Percentiles rank a stretch among this genome's conserved stretches.
phyloP scores from a whole-genome alignment of 2,329 filamentous ascomycete genomes.

The Madurella mycetomatis region DNA sequence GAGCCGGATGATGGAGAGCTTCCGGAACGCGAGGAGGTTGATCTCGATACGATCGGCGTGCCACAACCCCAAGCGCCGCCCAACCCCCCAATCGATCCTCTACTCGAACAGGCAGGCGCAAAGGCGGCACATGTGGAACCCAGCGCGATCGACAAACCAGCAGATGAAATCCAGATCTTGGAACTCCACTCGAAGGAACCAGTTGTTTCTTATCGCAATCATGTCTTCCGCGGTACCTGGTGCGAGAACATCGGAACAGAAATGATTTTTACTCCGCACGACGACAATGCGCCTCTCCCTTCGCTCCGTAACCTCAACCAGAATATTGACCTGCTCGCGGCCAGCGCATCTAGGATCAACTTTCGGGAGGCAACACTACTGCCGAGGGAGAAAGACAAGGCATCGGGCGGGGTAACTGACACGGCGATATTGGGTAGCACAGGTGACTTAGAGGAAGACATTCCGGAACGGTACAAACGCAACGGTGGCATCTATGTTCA shows the following conservation, averaged over 20 bases:
- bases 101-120: constrained; percentile 9
- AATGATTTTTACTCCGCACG: constrained; percentile 61
- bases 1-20: constrained; percentile 28
- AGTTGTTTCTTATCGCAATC: constrained; percentile 72
- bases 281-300: constrained; percentile 39
- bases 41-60: constrained; percentile 26
- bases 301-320: constrained; percentile 48
- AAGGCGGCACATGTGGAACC: constrained; percentile 18
- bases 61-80: constrained; percentile 1
- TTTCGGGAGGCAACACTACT: constrained; percentile 60
- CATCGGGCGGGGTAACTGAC: constrained; percentile 1
- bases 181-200: constrained; percentile 74
- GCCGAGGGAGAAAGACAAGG: constrained; percentile 34
- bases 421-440: constrained; percentile 1
- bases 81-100: constrained; percentile 19
- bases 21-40: constrained; percentile 34
- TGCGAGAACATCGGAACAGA: constrained; percentile 79
- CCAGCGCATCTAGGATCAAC: constrained; percentile 64
- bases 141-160: constrained; percentile 13
- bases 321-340: constrained; percentile 67
- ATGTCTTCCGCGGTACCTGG: constrained; percentile 78
- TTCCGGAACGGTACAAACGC: constrained; percentile 25
- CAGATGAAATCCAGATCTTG: constrained; percentile 64
- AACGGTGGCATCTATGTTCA: constrained; percentile 41
- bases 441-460: constrained; percentile 21